A percentile compares a stretch with the other conserved stretches of the same genome.
phyloP scores from a whole-genome alignment of 2,329 filamentous ascomycete genomes.

The Pestalotiopsis sp. region DNA sequence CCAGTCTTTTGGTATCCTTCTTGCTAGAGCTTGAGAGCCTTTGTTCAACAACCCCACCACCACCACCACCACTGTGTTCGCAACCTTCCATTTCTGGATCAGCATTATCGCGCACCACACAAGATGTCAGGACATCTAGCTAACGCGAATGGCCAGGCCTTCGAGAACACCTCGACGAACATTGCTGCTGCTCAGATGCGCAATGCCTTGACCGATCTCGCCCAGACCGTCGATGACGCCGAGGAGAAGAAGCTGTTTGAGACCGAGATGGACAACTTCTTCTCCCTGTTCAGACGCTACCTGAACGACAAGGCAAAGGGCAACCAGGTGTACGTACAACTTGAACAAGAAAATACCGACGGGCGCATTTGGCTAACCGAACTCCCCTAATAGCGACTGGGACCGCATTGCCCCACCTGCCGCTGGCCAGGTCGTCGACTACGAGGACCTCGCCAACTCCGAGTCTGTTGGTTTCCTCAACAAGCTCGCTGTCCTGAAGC shows the following conservation, averaged over 20 bases:
- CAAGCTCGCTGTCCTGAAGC: conserved; percentile 98
- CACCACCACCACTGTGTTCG: background rate
- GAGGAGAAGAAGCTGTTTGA: conserved; percentile 91
- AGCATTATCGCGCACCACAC: background rate
- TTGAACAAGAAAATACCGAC: background rate
- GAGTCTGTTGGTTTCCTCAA: conserved; percentile 93
- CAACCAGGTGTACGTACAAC: conserved; percentile 70
- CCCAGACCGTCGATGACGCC: conserved; percentile 85
- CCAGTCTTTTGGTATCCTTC: background rate
- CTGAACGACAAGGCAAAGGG: conserved; percentile 99
- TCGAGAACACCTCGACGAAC: conserved; percentile 98
- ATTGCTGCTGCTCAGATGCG: conserved; percentile 99
- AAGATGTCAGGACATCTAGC: conserved; percentile 12
- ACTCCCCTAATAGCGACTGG: conserved; percentile 71
- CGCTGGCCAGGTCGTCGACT: conserved; percentile 91
- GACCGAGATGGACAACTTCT: conserved; percentile 99
- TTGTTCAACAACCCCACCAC: background rate
- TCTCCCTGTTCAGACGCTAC: conserved; percentile 96
- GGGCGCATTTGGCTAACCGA: background rate
- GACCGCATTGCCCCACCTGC: conserved; percentile 94
- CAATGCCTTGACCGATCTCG: conserved; percentile 90
- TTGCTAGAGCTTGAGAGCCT: background rate
- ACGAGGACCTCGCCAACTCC: conserved; percentile 84
- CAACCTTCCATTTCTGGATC: background rate
- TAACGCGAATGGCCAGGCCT: conserved; percentile 65